phyloP scores from a whole-genome alignment of 345 rosid genomes.

The Fremontodendron californicum region DNA sequence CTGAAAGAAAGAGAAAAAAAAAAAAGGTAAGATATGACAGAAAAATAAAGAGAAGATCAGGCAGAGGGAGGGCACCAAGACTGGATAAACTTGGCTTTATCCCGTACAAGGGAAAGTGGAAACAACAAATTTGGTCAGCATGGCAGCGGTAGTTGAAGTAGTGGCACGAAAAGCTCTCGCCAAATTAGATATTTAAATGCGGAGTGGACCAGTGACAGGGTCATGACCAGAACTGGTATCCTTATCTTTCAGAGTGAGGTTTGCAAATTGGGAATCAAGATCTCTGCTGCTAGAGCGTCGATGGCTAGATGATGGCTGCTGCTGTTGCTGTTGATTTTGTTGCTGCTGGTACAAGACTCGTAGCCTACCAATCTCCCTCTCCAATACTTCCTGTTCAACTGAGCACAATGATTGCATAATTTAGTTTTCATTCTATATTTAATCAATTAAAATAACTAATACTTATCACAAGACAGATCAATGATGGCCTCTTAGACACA shows the following conservation, averaged over 20 bases:
- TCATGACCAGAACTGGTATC: conserved; percentile 62
- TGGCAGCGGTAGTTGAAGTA: conserved; percentile 11
- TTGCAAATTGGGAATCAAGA: conserved; percentile 81
- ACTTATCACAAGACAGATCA: background rate
- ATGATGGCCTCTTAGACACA: conserved; percentile 1
- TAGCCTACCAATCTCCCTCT: conserved; percentile 88
- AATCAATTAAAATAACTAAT: background rate
- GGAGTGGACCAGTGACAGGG: conserved; percentile 58
- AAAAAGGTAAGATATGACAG: conserved; percentile 16
- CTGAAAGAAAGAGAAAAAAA: conserved; percentile 10
- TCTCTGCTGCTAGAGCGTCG: conserved; percentile 73
- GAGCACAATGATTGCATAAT: conserved; percentile 19
- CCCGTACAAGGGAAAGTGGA: conserved; percentile 18
- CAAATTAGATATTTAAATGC: conserved; percentile 39
- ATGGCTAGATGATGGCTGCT: conserved; percentile 59
- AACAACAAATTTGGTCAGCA: conserved; percentile 24
- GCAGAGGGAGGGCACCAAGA: conserved; percentile 19
- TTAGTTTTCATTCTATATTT: conserved; percentile 6
- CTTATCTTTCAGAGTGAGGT: conserved; percentile 70
- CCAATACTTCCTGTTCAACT: conserved; percentile 98
- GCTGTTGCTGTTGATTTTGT: conserved; percentile 45
- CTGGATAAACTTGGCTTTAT: conserved; percentile 23
- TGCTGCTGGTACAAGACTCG: conserved; percentile 69
- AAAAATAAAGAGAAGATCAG: conserved; percentile 28
- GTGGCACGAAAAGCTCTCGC: conserved; percentile 23